A percentile compares a stretch with the other conserved stretches of the same genome.
phyloP scores from a whole-genome alignment of 768 basidiomycete species.

The Cubamyces lactineus region DNA sequence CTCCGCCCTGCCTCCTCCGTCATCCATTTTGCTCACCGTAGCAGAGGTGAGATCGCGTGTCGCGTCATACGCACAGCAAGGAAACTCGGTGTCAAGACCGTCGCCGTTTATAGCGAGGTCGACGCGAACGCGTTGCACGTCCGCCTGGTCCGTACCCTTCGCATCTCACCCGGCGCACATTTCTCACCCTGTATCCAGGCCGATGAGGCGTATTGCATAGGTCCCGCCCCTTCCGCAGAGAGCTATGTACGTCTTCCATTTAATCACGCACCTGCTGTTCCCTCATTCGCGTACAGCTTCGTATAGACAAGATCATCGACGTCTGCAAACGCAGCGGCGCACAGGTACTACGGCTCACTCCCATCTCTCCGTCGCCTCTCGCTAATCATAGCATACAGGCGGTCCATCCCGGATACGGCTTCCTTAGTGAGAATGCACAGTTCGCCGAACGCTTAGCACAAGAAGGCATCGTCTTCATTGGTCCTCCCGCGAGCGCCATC shows the following conservation, averaged over 20 bases:
- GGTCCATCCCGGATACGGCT: constrained; percentile 92
- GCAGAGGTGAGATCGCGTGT: constrained; percentile 94
- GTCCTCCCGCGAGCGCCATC: constrained; percentile 87
- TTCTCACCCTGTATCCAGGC: constrained; percentile 40
- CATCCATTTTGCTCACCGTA: background rate
- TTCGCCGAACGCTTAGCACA: constrained; percentile 77
- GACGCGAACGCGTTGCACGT: constrained; percentile 85
- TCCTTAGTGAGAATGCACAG: constrained; percentile 87
- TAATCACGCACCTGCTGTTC: background rate
- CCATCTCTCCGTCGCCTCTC: constrained; percentile 19
- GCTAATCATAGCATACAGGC: constrained; percentile 50
- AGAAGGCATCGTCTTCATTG: constrained; percentile 87
- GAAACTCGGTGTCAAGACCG: constrained; percentile 87
- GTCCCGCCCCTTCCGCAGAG: constrained; percentile 85
- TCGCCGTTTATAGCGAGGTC: constrained; percentile 90
- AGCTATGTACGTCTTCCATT: constrained; percentile 70
- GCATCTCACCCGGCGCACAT: background rate
- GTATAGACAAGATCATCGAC: constrained; percentile 87
- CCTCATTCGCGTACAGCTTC: constrained; percentile 53
- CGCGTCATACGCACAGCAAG: constrained; percentile 90
- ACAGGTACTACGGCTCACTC: constrained; percentile 52
- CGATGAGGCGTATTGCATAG: constrained; percentile 69
- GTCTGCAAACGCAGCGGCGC: constrained; percentile 82
- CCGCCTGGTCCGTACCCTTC: constrained; percentile 55
- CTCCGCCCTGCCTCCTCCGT: background rate